Base-by-base conservation (phyloP, 2,329 filamentous ascomycete species). In the Falciphora oryzae region DNA sequence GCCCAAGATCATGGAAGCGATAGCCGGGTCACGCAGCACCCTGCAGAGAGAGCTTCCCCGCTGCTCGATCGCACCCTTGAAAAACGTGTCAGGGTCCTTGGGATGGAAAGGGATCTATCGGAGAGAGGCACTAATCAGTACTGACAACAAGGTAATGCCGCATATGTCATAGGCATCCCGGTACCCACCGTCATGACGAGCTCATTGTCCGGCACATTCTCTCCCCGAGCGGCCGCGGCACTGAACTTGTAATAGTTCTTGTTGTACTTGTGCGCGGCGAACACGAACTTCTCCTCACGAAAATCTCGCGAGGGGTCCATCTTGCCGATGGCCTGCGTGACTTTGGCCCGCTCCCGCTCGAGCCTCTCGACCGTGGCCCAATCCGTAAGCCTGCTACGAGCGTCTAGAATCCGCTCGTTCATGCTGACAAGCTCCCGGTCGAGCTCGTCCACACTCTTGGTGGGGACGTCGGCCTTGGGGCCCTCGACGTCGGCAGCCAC, bases 91-190 rank as follows among this genome's bases (percentile, higher is more conserved):
- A 1, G 58, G 58, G 29, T 35, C 4, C 14, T 60, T 35, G 3
- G 58, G 27, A 5, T 60, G 58, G 58, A 60, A 60, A 13, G 58
- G 28, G 18, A 60, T 32, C 58, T n/a, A 53, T 53, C 11, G 38
- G 38, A 22, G 18, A 0, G 71, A 74, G 50, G 73, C 16, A 64
- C 18, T 6, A 16, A 16, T 50, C 38, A 50, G 38, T 4, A 22
- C 11, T 8, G 16, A 53, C 44, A n/a, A 53, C 13, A 3, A 44
- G 10, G 22, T 25, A 53, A 53, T 53, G 8, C 6, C 8, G 10
- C 10, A 14, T 11, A 10, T 25, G 44, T 53, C 8, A 10, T 50
- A 28, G 22, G 29, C 28, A 31, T 29, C 28, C 28, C 11, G 14
- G 57, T 25, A 57, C 32, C 38, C 25, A 63, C 6, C 50, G 16